Percentiles rank a stretch among this genome's conserved stretches.
These are phyloP conservation scores for Malassezia vespertilionis DNA, from an alignment of 1,284 basidiomycete genomes.

Conservation along the genomic window DNA sequence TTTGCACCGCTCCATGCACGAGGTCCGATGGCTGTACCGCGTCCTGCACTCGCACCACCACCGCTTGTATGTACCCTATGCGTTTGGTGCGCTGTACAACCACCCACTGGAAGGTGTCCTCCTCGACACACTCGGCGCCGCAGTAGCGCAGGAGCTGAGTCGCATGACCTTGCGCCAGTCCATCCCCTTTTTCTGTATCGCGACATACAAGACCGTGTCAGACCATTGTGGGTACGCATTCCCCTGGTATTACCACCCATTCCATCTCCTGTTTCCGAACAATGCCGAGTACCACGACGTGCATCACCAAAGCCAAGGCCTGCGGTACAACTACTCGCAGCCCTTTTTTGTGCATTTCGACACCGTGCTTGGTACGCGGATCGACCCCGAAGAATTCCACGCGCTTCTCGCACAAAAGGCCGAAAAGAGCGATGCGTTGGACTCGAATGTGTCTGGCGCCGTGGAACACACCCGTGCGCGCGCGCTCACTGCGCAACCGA, in stretches of 20 bases:
- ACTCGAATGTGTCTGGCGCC: slow-evolving; percentile 8
- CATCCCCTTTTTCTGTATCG: slow-evolving; percentile 70
- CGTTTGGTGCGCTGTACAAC: slow-evolving; percentile 94
- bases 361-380: slow-evolving; percentile 63
- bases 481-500: background rate
- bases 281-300: slow-evolving; percentile 98
- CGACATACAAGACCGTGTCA: slow-evolving; percentile 87
- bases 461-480: slow-evolving; percentile 13
- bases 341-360: slow-evolving; percentile 60
- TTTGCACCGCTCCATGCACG: slow-evolving; percentile 81
- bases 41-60: slow-evolving; percentile 91
- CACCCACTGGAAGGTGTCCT: slow-evolving; percentile 80
- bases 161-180: slow-evolving; percentile 65
- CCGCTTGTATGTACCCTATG: slow-evolving; percentile 89
- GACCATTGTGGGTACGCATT: slow-evolving; percentile 90
- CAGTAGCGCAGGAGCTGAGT: slow-evolving; percentile 61
- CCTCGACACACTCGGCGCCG: slow-evolving; percentile 74
- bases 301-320: slow-evolving; percentile 81
- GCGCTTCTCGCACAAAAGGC: slow-evolving; percentile 26
- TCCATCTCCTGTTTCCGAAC: slow-evolving; percentile 78
- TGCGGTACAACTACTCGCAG: slow-evolving; percentile 91
- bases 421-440: slow-evolving; percentile 10
- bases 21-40: slow-evolving; percentile 79
- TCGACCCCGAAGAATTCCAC: slow-evolving; percentile 51
- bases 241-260: slow-evolving; percentile 63